These are phyloP conservation scores for Sporisorium reilianum DNA, from an alignment of 1,284 basidiomycete species.

Conservation along the genomic window DNA sequence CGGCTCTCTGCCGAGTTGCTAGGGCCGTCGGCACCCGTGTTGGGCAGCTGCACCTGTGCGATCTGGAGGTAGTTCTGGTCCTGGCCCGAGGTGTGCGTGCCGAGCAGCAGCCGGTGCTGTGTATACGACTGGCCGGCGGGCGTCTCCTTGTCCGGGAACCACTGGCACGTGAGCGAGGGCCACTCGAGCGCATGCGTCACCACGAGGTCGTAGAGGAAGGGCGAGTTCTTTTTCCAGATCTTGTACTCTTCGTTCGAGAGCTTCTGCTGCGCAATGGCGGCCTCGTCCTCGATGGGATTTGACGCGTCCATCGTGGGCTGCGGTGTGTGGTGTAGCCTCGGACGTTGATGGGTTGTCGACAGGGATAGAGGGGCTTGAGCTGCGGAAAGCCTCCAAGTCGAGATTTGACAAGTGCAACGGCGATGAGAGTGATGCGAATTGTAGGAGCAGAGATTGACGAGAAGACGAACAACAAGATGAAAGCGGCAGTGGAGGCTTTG, in stretches of 20 bases:
- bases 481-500: not conserved
- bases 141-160: conserved; percentile 93
- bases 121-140: conserved; percentile 91
- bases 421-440: no score
- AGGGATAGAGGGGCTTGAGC: not conserved
- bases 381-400: not conserved
- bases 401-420: not conserved
- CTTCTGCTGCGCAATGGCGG: conserved; percentile 61
- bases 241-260: conserved; percentile 68
- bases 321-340: not conserved
- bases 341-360: not conserved
- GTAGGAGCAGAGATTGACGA: not conserved
- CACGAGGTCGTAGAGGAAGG: conserved; percentile 94
- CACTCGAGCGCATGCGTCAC: conserved; percentile 98
- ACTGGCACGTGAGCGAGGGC: conserved; percentile 97
- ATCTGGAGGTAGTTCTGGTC: conserved; percentile 97
- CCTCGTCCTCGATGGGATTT: conserved; percentile 60
- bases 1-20: conserved; percentile 73
- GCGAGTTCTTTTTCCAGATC: conserved; percentile 70
- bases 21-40: conserved; percentile 69
- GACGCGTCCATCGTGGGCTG: conserved; percentile 44
- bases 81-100: conserved; percentile 96
- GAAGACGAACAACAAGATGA: not conserved
- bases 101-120: conserved; percentile 90
- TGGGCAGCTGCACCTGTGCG: conserved; percentile 88